phyloP scores from a whole-genome alignment of 805 yeast genomes.

The Schwanniomyces pseudopolymorphus region DNA sequence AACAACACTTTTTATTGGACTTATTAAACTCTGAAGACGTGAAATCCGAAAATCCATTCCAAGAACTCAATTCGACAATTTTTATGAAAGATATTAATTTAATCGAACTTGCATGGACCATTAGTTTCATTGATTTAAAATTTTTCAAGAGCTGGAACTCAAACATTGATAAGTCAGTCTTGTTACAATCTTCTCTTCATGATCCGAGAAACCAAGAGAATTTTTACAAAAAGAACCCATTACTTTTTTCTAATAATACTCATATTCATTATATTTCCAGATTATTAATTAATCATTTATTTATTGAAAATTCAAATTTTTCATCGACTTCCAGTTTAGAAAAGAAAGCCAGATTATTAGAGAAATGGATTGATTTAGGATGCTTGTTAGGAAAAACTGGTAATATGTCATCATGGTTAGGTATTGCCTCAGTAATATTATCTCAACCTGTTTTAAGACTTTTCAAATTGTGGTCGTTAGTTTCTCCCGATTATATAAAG shows the following conservation, averaged over 20 bases:
- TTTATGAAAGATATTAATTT: slow-evolving; percentile 56
- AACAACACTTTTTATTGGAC: slow-evolving; percentile 43
- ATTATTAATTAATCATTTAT: slow-evolving; percentile 65
- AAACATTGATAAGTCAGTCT: slow-evolving; percentile 69
- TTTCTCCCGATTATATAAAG: slow-evolving; percentile 58
- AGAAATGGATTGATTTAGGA: slow-evolving; percentile 86
- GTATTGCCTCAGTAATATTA: slow-evolving; percentile 79
- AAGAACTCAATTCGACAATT: slow-evolving; percentile 35
- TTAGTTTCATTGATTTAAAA: slow-evolving; percentile 64
- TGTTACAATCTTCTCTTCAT: slow-evolving; percentile 53
- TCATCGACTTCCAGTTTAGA: slow-evolving; percentile 23
- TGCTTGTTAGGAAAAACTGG: slow-evolving; percentile 74
- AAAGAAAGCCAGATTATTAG: slow-evolving; percentile 62
- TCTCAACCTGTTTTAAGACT: slow-evolving; percentile 80
- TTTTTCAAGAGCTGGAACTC: slow-evolving; percentile 78
- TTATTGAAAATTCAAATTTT: slow-evolving; percentile 41
- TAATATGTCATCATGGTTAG: slow-evolving; percentile 93
- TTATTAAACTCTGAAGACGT: slow-evolving; percentile 20
- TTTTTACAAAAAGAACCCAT: slow-evolving; percentile 63
- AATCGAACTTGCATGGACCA: slow-evolving; percentile 57
- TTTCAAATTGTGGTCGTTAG: slow-evolving; percentile 69
- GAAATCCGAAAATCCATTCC: slow-evolving; percentile 20
- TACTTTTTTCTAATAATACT: slow-evolving; percentile 64
- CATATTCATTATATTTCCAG: slow-evolving; percentile 80
- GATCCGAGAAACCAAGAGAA: slow-evolving; percentile 19